phyloP scores from a whole-genome alignment of 2,329 filamentous ascomycete species.

The Stylonectria norvegica region DNA sequence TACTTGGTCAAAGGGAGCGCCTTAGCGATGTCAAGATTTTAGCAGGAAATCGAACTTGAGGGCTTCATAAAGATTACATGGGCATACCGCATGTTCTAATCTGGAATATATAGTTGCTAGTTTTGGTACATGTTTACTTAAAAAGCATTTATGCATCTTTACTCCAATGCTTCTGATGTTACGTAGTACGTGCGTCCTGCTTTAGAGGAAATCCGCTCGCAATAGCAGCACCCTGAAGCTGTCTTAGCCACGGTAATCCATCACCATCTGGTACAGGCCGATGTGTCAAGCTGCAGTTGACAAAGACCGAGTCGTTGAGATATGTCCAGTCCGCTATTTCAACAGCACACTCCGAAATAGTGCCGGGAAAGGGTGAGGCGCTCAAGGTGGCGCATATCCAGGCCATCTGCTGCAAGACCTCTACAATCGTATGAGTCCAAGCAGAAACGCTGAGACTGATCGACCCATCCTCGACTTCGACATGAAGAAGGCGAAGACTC shows the following conservation, averaged over 20 bases:
- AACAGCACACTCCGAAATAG: slow-evolving; percentile 29
- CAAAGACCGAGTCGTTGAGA: slow-evolving; percentile 31
- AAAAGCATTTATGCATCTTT: no score
- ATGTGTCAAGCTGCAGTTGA: slow-evolving; percentile 34
- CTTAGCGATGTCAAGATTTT: no score
- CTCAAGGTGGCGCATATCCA: slow-evolving; percentile 36
- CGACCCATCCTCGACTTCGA: slow-evolving; percentile 33
- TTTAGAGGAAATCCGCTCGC: slow-evolving; percentile 34
- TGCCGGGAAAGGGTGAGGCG: slow-evolving; percentile 32
- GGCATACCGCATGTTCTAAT: no score
- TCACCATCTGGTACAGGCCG: slow-evolving; percentile 28
- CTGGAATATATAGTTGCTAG: no score
- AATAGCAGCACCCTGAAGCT: slow-evolving; percentile 30
- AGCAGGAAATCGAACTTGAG: no score
- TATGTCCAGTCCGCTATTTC: slow-evolving; percentile 33
- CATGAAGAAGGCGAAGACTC: slow-evolving; percentile 32
- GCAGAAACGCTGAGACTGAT: slow-evolving; percentile 34
- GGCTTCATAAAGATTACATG: no score
- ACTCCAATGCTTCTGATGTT: no score
- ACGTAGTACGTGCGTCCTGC: no score
- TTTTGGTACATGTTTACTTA: no score
- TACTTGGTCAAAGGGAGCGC: no score
- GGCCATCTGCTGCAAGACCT: slow-evolving; percentile 37
- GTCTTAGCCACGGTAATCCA: slow-evolving; percentile 28
- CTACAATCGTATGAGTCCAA: slow-evolving; percentile 34